Base-by-base conservation (phyloP, 106 monocot genomes). In the Dactylorhiza incarnata region DNA sequence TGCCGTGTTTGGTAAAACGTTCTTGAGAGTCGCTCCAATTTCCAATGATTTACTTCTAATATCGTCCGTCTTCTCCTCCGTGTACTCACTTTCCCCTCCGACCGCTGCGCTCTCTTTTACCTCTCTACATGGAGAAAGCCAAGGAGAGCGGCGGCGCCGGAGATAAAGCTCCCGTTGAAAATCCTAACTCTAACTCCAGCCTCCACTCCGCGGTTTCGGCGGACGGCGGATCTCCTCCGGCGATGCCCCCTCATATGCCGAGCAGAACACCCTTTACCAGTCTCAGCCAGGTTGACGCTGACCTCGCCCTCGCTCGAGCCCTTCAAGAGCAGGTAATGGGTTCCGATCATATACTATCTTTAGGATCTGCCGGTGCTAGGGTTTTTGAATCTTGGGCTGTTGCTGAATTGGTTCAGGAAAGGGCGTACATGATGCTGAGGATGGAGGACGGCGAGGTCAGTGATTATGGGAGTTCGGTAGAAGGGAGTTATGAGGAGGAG, bases 371-470 rank as follows among this genome's bases (percentile, higher is more conserved):
- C 43, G 20, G 69, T 16, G 62, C 45, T 53, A 63, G 74, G 74
- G 17, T 19, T 78, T 53, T 77, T 29, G 5, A 4, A 9, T 44
- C 46, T 53, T 50, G 14, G 29, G 23, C 56, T 49, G 19, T 74
- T 75, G 20, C 46, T 15, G 50, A 52, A 58, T 73, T 45, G 25
- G 62, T 54, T 46, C 86, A 99, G 97, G 97, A 99, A 82, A 82
- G 94, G 81, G 97, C 97, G 72, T 99, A 94, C 82, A 86, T 91
- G 97, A 89, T 99, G 91, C 83, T 99, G 69, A 81, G 84, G 26
- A 87, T 89, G 91, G 78, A 80, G 15, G 85, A 74, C 8, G 84
- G 67, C 5, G 80, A 82, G 6, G 86, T 56, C 7, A 81, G 84
- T 52, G 81, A 82, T 37, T 79, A 77, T 58, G 82, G 19, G 25